Conservation (phyloP, 495 filamentous ascomycete genomes). For the Stereocaulon alpinum region DNA sequence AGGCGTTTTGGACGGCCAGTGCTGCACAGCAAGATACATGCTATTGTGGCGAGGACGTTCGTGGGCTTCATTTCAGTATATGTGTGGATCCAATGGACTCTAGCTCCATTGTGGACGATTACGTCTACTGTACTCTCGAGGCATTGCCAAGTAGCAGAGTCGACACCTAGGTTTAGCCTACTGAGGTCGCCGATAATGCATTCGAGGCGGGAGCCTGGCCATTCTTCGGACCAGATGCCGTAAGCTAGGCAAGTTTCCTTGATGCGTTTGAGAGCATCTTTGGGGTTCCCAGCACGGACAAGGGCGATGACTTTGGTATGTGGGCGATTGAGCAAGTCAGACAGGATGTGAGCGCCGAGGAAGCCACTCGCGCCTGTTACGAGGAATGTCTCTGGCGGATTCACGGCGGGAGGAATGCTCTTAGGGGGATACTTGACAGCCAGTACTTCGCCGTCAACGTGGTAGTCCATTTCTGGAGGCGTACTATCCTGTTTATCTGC, state of each 20-base stretch:
- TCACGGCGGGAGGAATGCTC: slow-evolving; percentile 20
- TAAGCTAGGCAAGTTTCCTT: slow-evolving; percentile 47
- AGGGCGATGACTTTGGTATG: slow-evolving; percentile 61
- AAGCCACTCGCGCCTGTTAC: slow-evolving; percentile 91
- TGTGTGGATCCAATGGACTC: slow-evolving; percentile 76
- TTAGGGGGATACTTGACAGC: slow-evolving; percentile 1
- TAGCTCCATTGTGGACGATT: slow-evolving; percentile 83
- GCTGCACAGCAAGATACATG: slow-evolving; percentile 64
- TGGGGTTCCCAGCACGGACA: slow-evolving; percentile 51
- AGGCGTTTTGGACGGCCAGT: slow-evolving; percentile 70
- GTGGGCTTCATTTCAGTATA: slow-evolving; percentile 65
- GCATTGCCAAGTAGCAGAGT: slow-evolving; percentile 48
- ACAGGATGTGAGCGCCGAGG: slow-evolving; percentile 72
- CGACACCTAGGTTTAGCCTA: slow-evolving; percentile 60
- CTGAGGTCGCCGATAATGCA: slow-evolving; percentile 64
- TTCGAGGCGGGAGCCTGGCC: slow-evolving; percentile 46
- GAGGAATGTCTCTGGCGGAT: slow-evolving; percentile 49
- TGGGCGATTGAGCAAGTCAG: slow-evolving; percentile 56
- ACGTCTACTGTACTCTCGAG: slow-evolving; percentile 59
- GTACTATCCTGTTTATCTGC: slow-evolving; percentile 3
- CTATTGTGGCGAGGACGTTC: slow-evolving; percentile 76
- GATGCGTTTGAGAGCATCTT: slow-evolving; percentile 42
- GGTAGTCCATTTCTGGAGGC: slow-evolving; percentile 14
- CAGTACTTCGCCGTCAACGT: slow-evolving; percentile 9
- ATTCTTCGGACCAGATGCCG: slow-evolving; percentile 68